A percentile compares a stretch with the other conserved stretches of the same genome.
phyloP scores from a whole-genome alignment of 495 filamentous ascomycete genomes.

The Friedmanniomyces simplex region DNA sequence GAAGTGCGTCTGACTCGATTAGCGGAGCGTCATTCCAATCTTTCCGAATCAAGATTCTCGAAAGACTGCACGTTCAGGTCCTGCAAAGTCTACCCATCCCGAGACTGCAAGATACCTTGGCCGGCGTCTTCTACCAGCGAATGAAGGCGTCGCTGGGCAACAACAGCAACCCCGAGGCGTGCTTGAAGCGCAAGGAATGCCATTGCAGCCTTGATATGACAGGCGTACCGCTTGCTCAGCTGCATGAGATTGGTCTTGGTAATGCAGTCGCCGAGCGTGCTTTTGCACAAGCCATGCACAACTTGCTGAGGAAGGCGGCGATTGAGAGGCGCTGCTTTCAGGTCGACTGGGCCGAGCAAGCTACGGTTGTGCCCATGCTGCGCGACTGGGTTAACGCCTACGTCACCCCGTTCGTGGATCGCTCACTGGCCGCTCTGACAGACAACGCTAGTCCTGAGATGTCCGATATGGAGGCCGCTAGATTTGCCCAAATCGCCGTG shows the following conservation, averaged over 20 bases:
- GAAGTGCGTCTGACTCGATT: neutral
- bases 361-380: conserved; percentile 50
- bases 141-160: conserved; percentile 13
- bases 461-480: neutral
- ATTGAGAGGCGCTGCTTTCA: conserved; percentile 26
- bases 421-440: conserved; percentile 3
- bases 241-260: conserved; percentile 63
- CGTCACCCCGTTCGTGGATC: conserved; percentile 20
- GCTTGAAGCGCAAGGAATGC: neutral
- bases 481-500: conserved; percentile 1
- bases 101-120: conserved; percentile 24
- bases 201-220: conserved; percentile 1
- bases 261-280: conserved; percentile 50
- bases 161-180: neutral
- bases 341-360: conserved; percentile 30
- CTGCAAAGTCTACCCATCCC: conserved; percentile 14
- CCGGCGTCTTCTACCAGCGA: conserved; percentile 20
- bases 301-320: conserved; percentile 20
- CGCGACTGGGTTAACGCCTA: conserved; percentile 34
- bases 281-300: conserved; percentile 21
- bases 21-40: neutral
- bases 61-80: neutral
- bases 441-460: neutral
- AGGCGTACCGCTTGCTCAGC: conserved; percentile 22
- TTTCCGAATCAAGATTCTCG: neutral